Evolutionary conservation across 345 rosid species (phyloP).

Genomic region (Eucalyptus caleyi): DNA sequence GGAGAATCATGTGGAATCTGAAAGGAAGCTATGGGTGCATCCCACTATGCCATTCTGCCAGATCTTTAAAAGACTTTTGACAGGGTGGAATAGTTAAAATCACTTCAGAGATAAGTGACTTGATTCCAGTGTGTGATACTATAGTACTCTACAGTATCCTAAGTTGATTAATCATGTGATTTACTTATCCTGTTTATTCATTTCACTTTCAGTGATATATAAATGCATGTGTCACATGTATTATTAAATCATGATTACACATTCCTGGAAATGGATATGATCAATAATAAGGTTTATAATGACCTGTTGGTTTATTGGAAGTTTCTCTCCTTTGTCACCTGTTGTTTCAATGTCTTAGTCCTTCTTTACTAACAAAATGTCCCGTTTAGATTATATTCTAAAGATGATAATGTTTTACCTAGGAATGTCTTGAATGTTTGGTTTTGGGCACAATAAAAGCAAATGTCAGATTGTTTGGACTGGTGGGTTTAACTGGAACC

Average conservation of each 20-base stretch:
- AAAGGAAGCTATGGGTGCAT: neutral
- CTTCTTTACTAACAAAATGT: neutral
- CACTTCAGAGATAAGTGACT: neutral
- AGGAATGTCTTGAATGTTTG: neutral
- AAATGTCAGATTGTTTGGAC: neutral
- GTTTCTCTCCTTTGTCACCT: neutral
- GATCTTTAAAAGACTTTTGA: neutral
- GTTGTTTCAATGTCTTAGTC: neutral
- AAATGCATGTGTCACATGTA: neutral
- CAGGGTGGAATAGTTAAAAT: neutral
- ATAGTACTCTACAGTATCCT: neutral
- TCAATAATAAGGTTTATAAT: neutral
- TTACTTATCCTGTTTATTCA: neutral
- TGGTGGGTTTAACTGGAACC: neutral
- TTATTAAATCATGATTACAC: neutral
- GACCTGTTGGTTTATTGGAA: neutral
- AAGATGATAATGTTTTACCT: neutral
- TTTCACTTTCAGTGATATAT: neutral
- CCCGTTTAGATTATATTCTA: neutral
- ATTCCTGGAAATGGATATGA: neutral
- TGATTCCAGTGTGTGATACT: neutral
- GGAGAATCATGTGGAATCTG: neutral
- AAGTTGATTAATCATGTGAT: neutral
- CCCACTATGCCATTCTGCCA: neutral
- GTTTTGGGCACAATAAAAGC: neutral